Evolutionary conservation across 2,329 filamentous ascomycete species (phyloP).

Genomic region (Sporothrix pallida): DNA sequence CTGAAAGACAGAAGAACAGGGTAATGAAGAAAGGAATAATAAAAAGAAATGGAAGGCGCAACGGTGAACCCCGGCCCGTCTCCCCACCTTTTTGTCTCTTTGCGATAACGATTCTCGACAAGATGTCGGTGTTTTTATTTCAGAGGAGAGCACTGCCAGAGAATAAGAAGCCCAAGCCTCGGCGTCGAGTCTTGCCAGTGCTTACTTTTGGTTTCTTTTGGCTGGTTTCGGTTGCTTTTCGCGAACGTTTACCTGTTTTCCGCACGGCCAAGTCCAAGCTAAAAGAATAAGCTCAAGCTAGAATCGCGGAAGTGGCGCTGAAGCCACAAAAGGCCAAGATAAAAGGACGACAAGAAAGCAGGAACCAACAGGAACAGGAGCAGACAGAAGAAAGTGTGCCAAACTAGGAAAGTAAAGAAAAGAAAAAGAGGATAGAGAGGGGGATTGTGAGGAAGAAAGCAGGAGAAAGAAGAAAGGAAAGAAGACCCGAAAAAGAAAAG

Average conservation of each 20-base stretch:
- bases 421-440: background rate
- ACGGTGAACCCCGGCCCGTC: background rate
- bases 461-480: background rate
- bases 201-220: background rate
- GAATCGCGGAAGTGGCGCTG: background rate
- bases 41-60: conserved; percentile 6
- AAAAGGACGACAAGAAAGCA: background rate
- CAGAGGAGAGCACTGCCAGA: background rate
- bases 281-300: conserved; percentile 25
- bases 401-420: background rate
- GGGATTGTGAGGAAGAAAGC: too few species aligned
- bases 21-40: background rate
- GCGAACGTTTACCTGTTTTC: background rate
- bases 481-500: background rate
- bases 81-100: background rate
- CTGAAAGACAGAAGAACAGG: too few species aligned
- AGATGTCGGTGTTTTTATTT: background rate
- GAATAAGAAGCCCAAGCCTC: too few species aligned
- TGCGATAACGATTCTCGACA: background rate
- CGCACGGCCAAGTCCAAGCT: background rate
- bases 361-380: background rate
- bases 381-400: background rate
- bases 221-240: background rate
- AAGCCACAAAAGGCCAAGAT: background rate
- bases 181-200: too few species aligned